Conservation (phyloP, 805 yeast species). For the Blastobotrys americana region DNA sequence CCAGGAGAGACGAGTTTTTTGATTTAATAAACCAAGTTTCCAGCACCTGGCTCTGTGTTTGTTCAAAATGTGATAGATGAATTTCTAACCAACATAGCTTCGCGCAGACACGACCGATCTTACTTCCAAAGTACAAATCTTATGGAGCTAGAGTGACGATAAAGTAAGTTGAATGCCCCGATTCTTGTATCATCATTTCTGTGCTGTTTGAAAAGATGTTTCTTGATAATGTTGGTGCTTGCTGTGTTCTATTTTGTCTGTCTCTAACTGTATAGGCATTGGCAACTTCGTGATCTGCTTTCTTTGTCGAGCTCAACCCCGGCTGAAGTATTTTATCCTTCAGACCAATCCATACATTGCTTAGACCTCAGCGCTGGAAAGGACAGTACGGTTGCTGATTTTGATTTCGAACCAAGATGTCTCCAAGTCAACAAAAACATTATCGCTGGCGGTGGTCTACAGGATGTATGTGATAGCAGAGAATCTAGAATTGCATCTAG, state of each 20-base stretch:
- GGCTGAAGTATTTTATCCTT: conserved; percentile 50
- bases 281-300: conserved; percentile 78
- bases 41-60: too few relatives aligned
- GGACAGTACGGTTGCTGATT: conserved; percentile 37
- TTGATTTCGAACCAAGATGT: conserved; percentile 66
- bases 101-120: conserved; percentile 11
- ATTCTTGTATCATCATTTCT: too few relatives aligned
- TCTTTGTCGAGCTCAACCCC: conserved; percentile 36
- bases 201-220: too few relatives aligned
- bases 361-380: conserved; percentile 36
- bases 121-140: conserved; percentile 13
- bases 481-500: conserved; percentile 24
- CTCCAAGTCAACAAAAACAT: conserved; percentile 45
- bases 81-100: too few relatives aligned
- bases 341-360: conserved; percentile 44
- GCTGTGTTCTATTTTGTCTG: too few relatives aligned
- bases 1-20: too few relatives aligned
- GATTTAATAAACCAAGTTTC: too few relatives aligned
- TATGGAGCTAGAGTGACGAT: conserved; percentile 26
- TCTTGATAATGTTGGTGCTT: too few relatives aligned
- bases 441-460: conserved; percentile 47
- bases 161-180: conserved; percentile 16
- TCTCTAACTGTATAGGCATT: conserved; percentile 37
- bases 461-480: conserved; percentile 30
- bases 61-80: too few relatives aligned